Base-by-base conservation (phyloP, 2,329 filamentous ascomycete genomes). In the Aspergillus intermedius region DNA sequence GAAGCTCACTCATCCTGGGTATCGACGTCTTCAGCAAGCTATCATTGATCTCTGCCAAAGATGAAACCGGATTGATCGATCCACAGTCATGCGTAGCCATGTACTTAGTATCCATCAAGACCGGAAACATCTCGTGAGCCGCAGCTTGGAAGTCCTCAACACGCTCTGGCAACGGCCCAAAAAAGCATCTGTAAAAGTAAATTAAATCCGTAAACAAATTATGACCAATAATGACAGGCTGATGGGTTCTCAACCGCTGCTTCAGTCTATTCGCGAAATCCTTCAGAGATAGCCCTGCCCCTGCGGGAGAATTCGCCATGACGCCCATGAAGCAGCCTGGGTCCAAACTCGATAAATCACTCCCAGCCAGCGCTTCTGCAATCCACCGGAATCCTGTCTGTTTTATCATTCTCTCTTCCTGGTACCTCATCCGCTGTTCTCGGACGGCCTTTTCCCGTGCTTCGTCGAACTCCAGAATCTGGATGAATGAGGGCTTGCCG, bases 131-230 rank as follows among this genome's bases (percentile, higher is more conserved):
- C 9, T 70, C 61, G 50, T 81, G 77, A 1, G 82, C 68, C 28
- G 66, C 64, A 4, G 63, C 52, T 49, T 74, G 68, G 56, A 83
- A 84, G 22, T 77, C 77, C 42, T 76, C 73, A 0, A 83, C 66
- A 2, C 68, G 76, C 22, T 78, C 73, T 1, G 81, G 81, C 15
- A 84, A 65, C 5, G 71, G 60, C 1, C 80, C 81, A 46, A 83
- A 74, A 60, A 84, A 84, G 45, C 74, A 77, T 30, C 71, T 70
- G 58, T 80, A 82, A 49, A 84, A 70, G 57, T 83, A 82, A n/a
- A 83, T 70, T 37, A 84, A 59, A 56, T 84, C 81, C 1, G 77
- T 77, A 60, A 84, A 82, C 56, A 81, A 74, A 55, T 84, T 84
- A 63, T 84, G 81, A 1, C 81, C 81, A 2, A 84, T 76, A 2